Conservation (phyloP, 495 filamentous ascomycete species). For the Neurospora pannonica region DNA sequence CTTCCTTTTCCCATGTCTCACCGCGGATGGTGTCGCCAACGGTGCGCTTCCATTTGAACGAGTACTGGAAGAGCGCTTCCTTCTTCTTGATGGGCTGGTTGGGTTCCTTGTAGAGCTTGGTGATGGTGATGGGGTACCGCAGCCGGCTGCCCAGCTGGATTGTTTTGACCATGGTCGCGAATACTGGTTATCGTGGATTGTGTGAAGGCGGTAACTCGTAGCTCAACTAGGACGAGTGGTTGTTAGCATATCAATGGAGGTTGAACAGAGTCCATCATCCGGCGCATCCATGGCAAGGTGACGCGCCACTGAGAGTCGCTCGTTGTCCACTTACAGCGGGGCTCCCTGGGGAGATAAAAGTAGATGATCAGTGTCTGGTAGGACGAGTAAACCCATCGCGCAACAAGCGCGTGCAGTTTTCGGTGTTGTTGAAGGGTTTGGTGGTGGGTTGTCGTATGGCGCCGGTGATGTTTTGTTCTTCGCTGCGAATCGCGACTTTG, state of each 20-base stretch:
- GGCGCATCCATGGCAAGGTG: not conserved
- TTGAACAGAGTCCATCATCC: not conserved
- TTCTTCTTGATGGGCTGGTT: conserved; percentile 66
- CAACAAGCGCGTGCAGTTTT: conserved; percentile 14
- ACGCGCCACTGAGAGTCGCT: not conserved
- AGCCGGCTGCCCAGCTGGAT: conserved; percentile 48
- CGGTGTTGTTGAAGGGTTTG: not conserved
- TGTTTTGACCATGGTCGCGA: conserved; percentile 24
- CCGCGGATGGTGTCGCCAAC: conserved; percentile 62
- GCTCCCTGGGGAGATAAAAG: conserved; percentile 12
- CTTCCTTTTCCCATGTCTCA: conserved; percentile 45
- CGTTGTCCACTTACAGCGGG: conserved; percentile 9
- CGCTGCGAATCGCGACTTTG: not conserved
- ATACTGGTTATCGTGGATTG: not conserved
- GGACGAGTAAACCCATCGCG: conserved; percentile 21
- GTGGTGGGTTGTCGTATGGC: not conserved
- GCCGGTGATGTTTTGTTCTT: not conserved
- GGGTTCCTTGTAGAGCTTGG: conserved; percentile 65
- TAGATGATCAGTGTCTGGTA: conserved; percentile 1
- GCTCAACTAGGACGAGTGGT: not conserved
- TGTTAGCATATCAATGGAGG: not conserved
- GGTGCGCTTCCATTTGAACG: conserved; percentile 62
- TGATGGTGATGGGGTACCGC: conserved; percentile 93
- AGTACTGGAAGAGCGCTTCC: conserved; percentile 73
- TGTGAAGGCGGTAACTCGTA: not conserved